Evolutionary conservation across 108 stramenopile species (phyloP).

Genomic region (Nitzschia putrida): DNA sequence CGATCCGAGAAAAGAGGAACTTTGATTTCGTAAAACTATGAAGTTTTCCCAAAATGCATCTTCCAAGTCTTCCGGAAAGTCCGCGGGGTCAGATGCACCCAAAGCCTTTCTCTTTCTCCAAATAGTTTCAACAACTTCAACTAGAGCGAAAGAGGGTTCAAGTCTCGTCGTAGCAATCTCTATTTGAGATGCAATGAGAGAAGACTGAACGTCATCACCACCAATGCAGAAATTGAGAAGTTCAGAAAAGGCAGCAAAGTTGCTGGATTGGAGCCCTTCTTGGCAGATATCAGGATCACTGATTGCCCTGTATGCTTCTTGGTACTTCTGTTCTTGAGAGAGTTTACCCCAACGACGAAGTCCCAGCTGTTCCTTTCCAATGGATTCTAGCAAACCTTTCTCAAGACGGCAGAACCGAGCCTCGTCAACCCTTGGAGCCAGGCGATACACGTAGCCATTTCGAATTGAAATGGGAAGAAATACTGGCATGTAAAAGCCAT

Average conservation of each 20-base stretch:
- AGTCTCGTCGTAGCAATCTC: too few relatives aligned
- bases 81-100: too few relatives aligned
- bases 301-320: constrained; percentile 23
- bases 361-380: constrained; percentile 30
- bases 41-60: too few relatives aligned
- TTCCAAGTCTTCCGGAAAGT: too few relatives aligned
- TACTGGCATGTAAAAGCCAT: constrained; percentile 3
- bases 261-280: constrained; percentile 27
- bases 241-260: constrained; percentile 31
- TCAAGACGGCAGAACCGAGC: constrained; percentile 34
- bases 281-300: constrained; percentile 21
- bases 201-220: constrained; percentile 18
- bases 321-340: neutral
- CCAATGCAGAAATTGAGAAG: constrained; percentile 23
- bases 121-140: too few relatives aligned
- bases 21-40: too few relatives aligned
- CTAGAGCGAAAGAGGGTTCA: too few relatives aligned
- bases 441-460: constrained; percentile 31
- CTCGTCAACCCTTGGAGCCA: constrained; percentile 16
- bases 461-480: constrained; percentile 24
- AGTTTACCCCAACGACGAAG: constrained; percentile 27
- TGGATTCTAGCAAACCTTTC: constrained; percentile 17
- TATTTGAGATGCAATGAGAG: constrained; percentile 28
- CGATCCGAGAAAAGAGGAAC: too few relatives aligned
- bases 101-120: too few relatives aligned